Evolutionary conservation across 2,329 filamentous ascomycete genomes (phyloP).

Genomic region (Monosporascus sp.): DNA sequence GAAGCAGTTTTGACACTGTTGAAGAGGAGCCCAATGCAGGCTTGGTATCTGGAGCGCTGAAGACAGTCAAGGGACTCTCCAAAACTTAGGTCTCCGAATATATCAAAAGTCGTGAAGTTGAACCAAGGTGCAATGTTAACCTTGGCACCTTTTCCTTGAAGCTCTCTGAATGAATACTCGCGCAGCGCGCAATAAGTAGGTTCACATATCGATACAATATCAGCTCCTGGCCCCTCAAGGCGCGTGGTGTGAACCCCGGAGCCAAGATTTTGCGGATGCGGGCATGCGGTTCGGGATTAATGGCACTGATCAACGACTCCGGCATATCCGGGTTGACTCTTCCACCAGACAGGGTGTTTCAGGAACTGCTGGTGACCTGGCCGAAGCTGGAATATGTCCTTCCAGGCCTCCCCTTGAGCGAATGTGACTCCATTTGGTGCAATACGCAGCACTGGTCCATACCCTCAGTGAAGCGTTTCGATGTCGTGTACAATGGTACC

Average conservation of each 20-base stretch:
- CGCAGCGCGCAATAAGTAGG: slow-evolving; percentile 17
- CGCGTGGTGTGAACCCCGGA: slow-evolving; percentile 18
- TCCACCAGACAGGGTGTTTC: slow-evolving; percentile 26
- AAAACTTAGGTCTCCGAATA: slow-evolving; percentile 30
- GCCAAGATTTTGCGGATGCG: slow-evolving; percentile 19
- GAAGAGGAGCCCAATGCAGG: slow-evolving; percentile 23
- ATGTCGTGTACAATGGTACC: slow-evolving; percentile 16
- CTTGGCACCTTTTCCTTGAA: neutral
- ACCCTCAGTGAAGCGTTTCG: slow-evolving; percentile 15
- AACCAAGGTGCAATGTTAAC: slow-evolving; percentile 18
- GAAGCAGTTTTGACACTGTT: slow-evolving; percentile 18
- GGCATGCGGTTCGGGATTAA: slow-evolving; percentile 18
- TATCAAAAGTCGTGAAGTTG: slow-evolving; percentile 33
- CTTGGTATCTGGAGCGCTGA: slow-evolving; percentile 21
- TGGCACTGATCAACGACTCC: slow-evolving; percentile 20
- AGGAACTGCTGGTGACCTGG: slow-evolving; percentile 14
- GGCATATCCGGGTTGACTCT: slow-evolving; percentile 15
- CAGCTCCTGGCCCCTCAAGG: slow-evolving; percentile 24
- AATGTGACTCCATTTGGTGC: slow-evolving; percentile 18
- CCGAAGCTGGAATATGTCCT: slow-evolving; percentile 14
- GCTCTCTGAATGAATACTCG: slow-evolving; percentile 3
- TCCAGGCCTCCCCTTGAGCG: slow-evolving; percentile 12
- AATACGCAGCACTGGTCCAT: slow-evolving; percentile 17
- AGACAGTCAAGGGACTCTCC: slow-evolving; percentile 27
- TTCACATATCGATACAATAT: slow-evolving; percentile 23